Evolutionary conservation across 2,329 filamentous ascomycete genomes (phyloP), one percentile per base, ranked within the genome.

Genomic region (Pestalotiopsis sp.): DNA sequence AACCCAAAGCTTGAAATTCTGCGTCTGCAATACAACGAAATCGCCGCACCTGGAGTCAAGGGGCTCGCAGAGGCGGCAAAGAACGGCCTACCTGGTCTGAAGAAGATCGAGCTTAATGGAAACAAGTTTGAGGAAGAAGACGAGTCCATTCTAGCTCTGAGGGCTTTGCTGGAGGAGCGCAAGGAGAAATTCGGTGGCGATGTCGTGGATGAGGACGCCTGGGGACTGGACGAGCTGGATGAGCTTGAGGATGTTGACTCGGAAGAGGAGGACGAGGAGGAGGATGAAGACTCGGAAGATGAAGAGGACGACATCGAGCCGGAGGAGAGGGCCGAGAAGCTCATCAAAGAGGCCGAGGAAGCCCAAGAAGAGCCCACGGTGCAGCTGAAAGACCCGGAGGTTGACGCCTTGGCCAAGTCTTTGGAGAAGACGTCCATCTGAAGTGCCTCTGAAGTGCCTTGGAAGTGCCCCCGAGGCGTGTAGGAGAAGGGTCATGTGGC

Each of bases 101-200:
- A 91, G 82, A 91, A 95, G 75, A 89, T 99, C 64, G 96, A 98
- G 82, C 84, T 99, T 73, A 98, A 99, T 79, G 96, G 96, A 64
- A 99, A 99, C 84, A 96, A 94, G 78, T 97, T 99, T 75, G 85
- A 88, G 9, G 95, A 98, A 80, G 94, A 97, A 2, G 94, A 98
- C 74, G 85, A 88, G 61, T 88, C 88, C 36, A 86, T 98, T 57
- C 82, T 89, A 70, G 85, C 84, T 25, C 84, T 98, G 60, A 88
- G 90, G 73, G 88, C 90, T 65, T 83, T 96, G 36, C 85, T 98
- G 31, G 91, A 93, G 69, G 87, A 89, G 76, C 90, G 94, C 72
- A 95, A 95, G 82, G 92, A 95, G 78, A 90, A 92, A 73, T 76
- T 89, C 3, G 91, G 86, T 36, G 91, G 91, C 17, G 87, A 90